phyloP scores from a whole-genome alignment of 140 eudicot genomes.

The Cichorium intybus region DNA sequence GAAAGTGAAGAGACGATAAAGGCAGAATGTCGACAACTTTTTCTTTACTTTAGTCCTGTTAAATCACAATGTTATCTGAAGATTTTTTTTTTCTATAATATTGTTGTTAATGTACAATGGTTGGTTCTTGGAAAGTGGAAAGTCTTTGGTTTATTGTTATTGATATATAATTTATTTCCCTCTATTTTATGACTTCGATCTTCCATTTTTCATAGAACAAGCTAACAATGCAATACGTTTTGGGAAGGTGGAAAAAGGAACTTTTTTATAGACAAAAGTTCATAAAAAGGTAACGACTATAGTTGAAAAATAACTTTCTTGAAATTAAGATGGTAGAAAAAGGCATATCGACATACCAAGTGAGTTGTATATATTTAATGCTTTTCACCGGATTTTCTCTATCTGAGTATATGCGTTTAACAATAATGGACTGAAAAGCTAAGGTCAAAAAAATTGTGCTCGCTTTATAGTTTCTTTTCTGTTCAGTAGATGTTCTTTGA shows the following conservation, averaged over 20 bases:
- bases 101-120: slow-evolving; percentile 19
- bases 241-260: neutral
- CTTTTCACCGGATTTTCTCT: neutral
- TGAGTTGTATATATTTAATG: neutral
- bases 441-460: no score
- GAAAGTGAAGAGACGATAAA: slow-evolving; percentile 21
- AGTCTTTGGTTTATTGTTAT: neutral
- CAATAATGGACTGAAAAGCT: neutral
- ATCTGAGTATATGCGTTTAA: neutral
- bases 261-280: neutral
- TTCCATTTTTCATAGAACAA: neutral
- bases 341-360: neutral
- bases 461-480: no score
- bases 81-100: slow-evolving; percentile 4
- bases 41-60: slow-evolving; percentile 25
- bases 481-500: neutral
- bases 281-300: neutral
- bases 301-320: neutral
- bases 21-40: slow-evolving; percentile 24
- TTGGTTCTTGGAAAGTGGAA: slow-evolving; percentile 10
- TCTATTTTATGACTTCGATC: neutral
- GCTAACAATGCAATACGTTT: neutral
- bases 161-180: neutral
- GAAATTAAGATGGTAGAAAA: neutral
- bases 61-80: slow-evolving; percentile 8